phyloP scores from a whole-genome alignment of 2,329 filamentous ascomycete genomes.

The Neocatenulostroma microsporum region DNA sequence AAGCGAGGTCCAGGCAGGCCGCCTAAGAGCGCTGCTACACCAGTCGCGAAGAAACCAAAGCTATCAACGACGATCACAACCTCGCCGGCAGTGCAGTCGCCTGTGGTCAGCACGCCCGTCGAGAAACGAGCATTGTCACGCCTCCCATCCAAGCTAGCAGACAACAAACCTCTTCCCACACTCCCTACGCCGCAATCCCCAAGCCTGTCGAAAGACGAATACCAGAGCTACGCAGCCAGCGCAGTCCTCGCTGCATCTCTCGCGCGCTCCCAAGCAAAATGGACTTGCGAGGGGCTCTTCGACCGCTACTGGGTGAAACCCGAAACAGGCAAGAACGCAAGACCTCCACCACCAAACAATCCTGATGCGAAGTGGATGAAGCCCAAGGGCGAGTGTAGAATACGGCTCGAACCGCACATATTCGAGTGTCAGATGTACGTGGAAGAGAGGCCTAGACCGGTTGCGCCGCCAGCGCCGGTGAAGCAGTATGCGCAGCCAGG shows the following conservation, averaged over 20 bases:
- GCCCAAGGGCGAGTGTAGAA: conserved; percentile 61
- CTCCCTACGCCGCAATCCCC: conserved; percentile 59
- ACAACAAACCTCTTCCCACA: conserved; percentile 63
- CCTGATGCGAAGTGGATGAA: conserved; percentile 32
- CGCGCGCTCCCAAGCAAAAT: conserved; percentile 62
- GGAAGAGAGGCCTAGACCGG: conserved; percentile 57
- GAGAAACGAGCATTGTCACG: conserved; percentile 23
- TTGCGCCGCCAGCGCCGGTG: conserved; percentile 26
- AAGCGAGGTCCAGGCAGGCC: conserved; percentile 23
- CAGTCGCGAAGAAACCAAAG: conserved; percentile 21
- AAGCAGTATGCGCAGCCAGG: background rate
- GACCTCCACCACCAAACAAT: conserved; percentile 40
- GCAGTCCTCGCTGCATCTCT: conserved; percentile 69
- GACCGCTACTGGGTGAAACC: conserved; percentile 74
- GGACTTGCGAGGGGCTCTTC: conserved; percentile 61
- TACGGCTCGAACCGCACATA: conserved; percentile 72
- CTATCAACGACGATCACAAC: conserved; percentile 10
- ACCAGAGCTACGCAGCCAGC: conserved; percentile 67
- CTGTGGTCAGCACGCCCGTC: conserved; percentile 13
- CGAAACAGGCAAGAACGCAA: conserved; percentile 56
- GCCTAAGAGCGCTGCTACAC: conserved; percentile 14
- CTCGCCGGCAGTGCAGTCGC: conserved; percentile 9
- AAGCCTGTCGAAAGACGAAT: conserved; percentile 57
- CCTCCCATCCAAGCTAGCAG: conserved; percentile 55
- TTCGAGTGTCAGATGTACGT: conserved; percentile 68